phyloP scores from a whole-genome alignment of 148 eudicot species.

The Rhododendron mucronatum region DNA sequence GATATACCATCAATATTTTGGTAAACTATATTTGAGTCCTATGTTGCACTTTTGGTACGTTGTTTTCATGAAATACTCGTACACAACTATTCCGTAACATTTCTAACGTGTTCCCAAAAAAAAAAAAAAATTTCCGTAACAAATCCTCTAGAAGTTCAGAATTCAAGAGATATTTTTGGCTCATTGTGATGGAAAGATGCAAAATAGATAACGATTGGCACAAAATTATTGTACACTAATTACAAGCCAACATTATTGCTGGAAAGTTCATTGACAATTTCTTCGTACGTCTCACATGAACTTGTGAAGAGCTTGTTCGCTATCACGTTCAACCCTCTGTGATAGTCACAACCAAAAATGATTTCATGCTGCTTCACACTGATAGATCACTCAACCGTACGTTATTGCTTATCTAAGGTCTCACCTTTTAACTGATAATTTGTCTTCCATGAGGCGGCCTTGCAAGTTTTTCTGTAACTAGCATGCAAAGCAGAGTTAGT shows the following conservation, averaged over 20 bases:
- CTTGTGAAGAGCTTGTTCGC: not conserved
- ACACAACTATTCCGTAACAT: not conserved
- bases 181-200: not conserved
- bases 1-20: not conserved
- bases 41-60: not conserved
- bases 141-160: not conserved
- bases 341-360: not conserved
- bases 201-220: not conserved
- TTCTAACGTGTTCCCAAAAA: too few species aligned
- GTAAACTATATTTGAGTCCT: not conserved
- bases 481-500: slow-evolving; percentile 9
- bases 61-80: not conserved
- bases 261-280: not conserved
- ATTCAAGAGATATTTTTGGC: not conserved
- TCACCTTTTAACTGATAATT: not conserved
- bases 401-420: not conserved
- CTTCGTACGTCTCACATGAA: not conserved
- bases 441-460: not conserved
- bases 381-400: not conserved
- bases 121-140: not conserved
- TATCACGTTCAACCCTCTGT: not conserved
- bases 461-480: not conserved
- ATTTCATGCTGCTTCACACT: not conserved
- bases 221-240: not conserved
- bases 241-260: not conserved